These are phyloP conservation scores for Brassica incana DNA, from an alignment of 345 rosid species.

Conservation along the genomic window DNA sequence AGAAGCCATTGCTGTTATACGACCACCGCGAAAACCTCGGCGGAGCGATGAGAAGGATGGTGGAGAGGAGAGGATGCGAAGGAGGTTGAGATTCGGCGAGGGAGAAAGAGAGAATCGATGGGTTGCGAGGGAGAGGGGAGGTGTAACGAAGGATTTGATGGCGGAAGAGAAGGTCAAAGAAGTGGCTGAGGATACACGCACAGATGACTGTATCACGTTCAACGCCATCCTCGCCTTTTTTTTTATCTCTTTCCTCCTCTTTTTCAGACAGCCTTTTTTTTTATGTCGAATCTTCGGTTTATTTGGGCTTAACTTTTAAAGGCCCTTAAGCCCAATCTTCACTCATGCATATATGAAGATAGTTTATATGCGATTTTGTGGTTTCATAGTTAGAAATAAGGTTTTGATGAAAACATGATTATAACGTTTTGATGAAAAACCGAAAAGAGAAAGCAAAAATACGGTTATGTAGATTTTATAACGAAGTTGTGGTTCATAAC, in stretches of 20 bases:
- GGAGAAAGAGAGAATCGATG: constrained; percentile 18
- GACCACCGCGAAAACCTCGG: constrained; percentile 49
- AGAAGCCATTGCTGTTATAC: constrained; percentile 56
- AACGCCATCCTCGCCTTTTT: constrained; percentile 42
- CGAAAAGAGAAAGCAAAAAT: neutral
- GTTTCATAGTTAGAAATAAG: no score
- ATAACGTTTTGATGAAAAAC: no score
- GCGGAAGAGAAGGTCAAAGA: constrained; percentile 27
- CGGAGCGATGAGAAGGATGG: constrained; percentile 6
- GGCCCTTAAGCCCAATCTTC: neutral
- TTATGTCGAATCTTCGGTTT: neutral
- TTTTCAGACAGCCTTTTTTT: neutral
- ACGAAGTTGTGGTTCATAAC: neutral
- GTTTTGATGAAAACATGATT: no score
- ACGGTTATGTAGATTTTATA: no score
- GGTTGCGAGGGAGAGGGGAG: constrained; percentile 8
- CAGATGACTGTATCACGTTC: constrained; percentile 37
- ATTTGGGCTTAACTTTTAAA: constrained; percentile 2
- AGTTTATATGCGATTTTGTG: no score
- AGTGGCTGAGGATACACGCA: constrained; percentile 36
- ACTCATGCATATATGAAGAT: no score
- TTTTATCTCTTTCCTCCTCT: neutral
- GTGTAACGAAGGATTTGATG: constrained; percentile 15
- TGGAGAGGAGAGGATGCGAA: constrained; percentile 32
- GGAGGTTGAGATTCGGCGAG: constrained; percentile 21